Evolutionary conservation across 805 yeast species (phyloP).

Genomic region (Tetrapisispora phaffii): DNA sequence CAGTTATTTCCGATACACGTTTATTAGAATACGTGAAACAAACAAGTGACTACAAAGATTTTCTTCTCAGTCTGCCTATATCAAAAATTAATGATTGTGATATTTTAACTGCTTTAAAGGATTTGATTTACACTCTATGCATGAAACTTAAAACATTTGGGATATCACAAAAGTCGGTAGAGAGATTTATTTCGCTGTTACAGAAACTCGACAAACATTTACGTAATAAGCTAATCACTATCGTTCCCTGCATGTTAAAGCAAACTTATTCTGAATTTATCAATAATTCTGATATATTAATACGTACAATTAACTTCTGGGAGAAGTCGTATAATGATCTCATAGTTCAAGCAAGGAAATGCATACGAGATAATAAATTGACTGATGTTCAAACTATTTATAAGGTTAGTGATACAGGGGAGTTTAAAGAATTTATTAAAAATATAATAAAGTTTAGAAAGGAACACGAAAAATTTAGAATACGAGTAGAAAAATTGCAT

Average conservation of each 20-base stretch:
- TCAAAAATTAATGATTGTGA: conserved; percentile 44
- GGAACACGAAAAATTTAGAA: conserved; percentile 38
- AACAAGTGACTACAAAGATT: conserved; percentile 47
- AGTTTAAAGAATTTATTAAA: conserved; percentile 35
- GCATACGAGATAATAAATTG: background rate
- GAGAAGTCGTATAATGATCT: background rate
- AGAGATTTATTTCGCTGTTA: conserved; percentile 52
- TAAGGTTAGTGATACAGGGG: conserved; percentile 26
- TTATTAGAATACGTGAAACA: conserved; percentile 42
- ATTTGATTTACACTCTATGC: conserved; percentile 41
- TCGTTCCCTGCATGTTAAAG: conserved; percentile 38
- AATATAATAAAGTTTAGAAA: conserved; percentile 33
- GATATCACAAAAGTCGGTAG: conserved; percentile 45
- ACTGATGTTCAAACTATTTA: background rate
- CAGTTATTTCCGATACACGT: conserved; percentile 61
- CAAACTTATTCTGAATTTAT: background rate
- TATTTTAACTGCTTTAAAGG: conserved; percentile 36
- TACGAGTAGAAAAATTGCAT: conserved; percentile 34
- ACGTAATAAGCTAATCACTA: conserved; percentile 33
- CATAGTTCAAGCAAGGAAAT: background rate
- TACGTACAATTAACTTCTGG: conserved; percentile 46
- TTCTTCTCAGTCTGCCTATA: conserved; percentile 64
- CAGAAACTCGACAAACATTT: conserved; percentile 57
- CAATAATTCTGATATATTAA: background rate
- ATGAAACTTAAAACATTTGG: conserved; percentile 55